phyloP scores from a whole-genome alignment of 192 early-diverging fungal genomes.

The Haplosporangium gracile region DNA sequence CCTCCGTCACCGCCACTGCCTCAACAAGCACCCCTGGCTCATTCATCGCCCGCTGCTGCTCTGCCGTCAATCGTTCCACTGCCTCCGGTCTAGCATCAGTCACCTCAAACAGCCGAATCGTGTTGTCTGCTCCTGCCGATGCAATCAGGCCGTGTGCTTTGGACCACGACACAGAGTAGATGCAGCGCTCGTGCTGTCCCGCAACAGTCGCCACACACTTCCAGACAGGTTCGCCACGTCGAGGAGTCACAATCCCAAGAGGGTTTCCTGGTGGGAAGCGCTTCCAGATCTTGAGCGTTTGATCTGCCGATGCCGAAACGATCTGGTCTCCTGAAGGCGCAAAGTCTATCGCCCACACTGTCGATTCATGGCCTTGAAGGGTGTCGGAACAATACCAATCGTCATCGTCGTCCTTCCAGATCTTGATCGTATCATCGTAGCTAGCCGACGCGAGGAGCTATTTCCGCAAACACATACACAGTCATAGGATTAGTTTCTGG shows the following conservation, averaged over 20 bases:
- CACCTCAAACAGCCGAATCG: slow-evolving; percentile 71
- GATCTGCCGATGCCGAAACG: slow-evolving; percentile 91
- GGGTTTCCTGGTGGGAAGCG: slow-evolving; percentile 61
- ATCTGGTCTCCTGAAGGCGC: slow-evolving; percentile 70
- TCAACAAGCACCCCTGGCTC: slow-evolving; percentile 40
- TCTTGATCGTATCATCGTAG: slow-evolving; percentile 95
- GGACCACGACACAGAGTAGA: slow-evolving; percentile 96
- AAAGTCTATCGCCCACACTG: slow-evolving; percentile 96
- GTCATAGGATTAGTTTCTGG: background rate
- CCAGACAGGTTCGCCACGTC: slow-evolving; percentile 71
- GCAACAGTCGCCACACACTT: slow-evolving; percentile 74
- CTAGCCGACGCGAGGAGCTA: slow-evolving; percentile 84
- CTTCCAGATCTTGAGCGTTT: slow-evolving; percentile 86
- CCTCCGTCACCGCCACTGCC: slow-evolving; percentile 49
- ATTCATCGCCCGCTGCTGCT: slow-evolving; percentile 31
- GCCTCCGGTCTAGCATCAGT: slow-evolving; percentile 14
- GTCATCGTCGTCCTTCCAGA: slow-evolving; percentile 96
- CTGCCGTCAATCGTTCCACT: slow-evolving; percentile 14
- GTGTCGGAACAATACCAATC: slow-evolving; percentile 96
- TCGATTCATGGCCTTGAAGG: slow-evolving; percentile 87
- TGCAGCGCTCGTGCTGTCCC: slow-evolving; percentile 85
- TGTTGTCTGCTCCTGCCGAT: slow-evolving; percentile 88
- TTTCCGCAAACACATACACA: background rate
- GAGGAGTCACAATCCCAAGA: slow-evolving; percentile 63
- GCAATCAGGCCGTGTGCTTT: slow-evolving; percentile 79